Evolutionary conservation across 768 basidiomycete species (phyloP).

Genomic region (Lanmaoa pseudosensibilis): DNA sequence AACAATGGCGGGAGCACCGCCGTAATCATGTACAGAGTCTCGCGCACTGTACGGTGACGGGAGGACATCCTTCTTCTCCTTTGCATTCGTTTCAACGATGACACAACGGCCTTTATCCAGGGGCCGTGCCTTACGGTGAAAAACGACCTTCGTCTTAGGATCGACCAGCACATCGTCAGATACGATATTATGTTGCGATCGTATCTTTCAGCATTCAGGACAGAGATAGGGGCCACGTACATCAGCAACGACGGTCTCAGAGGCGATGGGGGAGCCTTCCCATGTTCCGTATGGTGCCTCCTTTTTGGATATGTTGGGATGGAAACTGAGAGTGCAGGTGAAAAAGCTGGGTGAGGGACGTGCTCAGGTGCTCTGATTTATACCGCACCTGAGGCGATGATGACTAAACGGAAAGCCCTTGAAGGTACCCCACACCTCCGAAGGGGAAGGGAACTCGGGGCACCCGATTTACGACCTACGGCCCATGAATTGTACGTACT

Average conservation of each 20-base stretch:
- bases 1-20: conserved; percentile 58
- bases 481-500: no score
- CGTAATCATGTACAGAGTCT: conserved; percentile 66
- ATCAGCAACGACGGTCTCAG: conserved; percentile 46
- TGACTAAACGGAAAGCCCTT: background rate
- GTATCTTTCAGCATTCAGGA: background rate
- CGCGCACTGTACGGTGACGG: conserved; percentile 52
- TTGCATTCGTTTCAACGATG: conserved; percentile 46
- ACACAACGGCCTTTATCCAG: conserved; percentile 43
- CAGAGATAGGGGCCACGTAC: conserved; percentile 20
- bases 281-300: conserved; percentile 59
- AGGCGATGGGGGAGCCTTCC: conserved; percentile 50
- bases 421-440: background rate
- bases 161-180: conserved; percentile 55
- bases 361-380: background rate
- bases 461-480: no score
- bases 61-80: conserved; percentile 50
- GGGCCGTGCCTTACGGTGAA: conserved; percentile 60
- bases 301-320: background rate
- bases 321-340: background rate
- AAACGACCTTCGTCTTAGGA: conserved; percentile 41
- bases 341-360: background rate
- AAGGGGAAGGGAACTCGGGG: no score
- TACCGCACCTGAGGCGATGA: background rate
- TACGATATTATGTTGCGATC: conserved; percentile 22